Evolutionary conservation across 2,329 filamentous ascomycete species (phyloP).

Genomic region (Ciborinia camelliae): DNA sequence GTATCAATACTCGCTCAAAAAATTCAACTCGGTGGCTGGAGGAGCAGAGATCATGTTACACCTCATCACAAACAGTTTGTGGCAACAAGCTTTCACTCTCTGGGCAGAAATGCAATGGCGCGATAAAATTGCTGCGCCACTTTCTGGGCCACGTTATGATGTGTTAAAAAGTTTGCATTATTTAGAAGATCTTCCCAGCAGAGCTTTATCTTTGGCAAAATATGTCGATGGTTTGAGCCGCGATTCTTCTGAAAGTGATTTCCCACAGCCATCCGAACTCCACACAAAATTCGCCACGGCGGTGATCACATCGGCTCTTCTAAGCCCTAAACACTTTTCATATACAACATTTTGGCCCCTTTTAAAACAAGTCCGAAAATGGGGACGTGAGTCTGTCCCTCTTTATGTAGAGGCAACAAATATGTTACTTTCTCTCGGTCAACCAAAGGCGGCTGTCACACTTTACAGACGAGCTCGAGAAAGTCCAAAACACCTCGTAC

Average conservation of each 20-base stretch:
- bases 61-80: constrained; percentile 26
- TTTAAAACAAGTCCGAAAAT: constrained; percentile 26
- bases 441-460: constrained; percentile 26
- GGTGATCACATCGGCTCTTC: constrained; percentile 25
- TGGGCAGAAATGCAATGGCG: constrained; percentile 26
- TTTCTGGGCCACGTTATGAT: constrained; percentile 19
- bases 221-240: constrained; percentile 15
- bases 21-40: constrained; percentile 25
- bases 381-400: constrained; percentile 22
- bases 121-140: neutral
- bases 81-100: constrained; percentile 29
- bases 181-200: constrained; percentile 7
- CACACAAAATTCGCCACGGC: constrained; percentile 23
- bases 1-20: constrained; percentile 25
- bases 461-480: constrained; percentile 30
- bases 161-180: constrained; percentile 16
- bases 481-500: constrained; percentile 20
- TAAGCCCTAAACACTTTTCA: constrained; percentile 22
- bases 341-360: constrained; percentile 24
- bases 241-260: neutral
- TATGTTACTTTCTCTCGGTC: constrained; percentile 26
- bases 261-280: neutral
- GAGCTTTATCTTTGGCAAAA: constrained; percentile 21
- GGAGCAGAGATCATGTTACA: constrained; percentile 31
- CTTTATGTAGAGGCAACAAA: constrained; percentile 26